phyloP scores from a whole-genome alignment of 352 stramenopile species.

The Thalassiosira sp. region DNA sequence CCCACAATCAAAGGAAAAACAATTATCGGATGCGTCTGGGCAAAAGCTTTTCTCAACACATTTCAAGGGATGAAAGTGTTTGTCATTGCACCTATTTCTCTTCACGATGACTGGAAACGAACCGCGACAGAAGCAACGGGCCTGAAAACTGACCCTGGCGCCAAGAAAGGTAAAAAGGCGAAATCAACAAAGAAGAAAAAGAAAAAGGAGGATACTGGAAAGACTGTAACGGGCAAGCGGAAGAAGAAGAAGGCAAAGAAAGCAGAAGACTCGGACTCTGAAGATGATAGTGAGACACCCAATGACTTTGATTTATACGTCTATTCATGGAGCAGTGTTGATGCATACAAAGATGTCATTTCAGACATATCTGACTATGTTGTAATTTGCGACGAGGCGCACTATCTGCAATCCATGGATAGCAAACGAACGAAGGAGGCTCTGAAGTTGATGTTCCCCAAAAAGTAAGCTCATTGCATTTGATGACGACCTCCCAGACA shows the following conservation, averaged over 20 bases:
- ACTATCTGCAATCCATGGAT: constrained; percentile 73
- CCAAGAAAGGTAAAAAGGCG: constrained; percentile 30
- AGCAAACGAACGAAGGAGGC: constrained; percentile 58
- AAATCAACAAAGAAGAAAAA: constrained; percentile 47
- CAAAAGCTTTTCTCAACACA: constrained; percentile 66
- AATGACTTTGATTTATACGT: constrained; percentile 43
- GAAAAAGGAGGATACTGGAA: constrained; percentile 24
- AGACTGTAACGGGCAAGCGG: constrained; percentile 25
- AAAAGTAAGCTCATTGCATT: constrained; percentile 26
- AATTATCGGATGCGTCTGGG: constrained; percentile 78
- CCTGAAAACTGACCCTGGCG: constrained; percentile 41
- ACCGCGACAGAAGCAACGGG: constrained; percentile 60
- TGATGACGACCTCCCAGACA: no score
- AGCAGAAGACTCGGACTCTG: constrained; percentile 7
- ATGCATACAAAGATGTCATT: constrained; percentile 34
- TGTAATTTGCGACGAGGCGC: constrained; percentile 77
- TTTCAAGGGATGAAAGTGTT: constrained; percentile 67
- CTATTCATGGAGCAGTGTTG: constrained; percentile 65
- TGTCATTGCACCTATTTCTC: constrained; percentile 64
- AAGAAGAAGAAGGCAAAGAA: constrained; percentile 25
- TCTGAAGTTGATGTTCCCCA: constrained; percentile 51
- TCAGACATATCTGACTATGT: constrained; percentile 53
- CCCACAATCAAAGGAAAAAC: no score
- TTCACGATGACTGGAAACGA: constrained; percentile 72
- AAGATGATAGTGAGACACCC: background rate